phyloP scores from a whole-genome alignment of 2,329 filamentous ascomycete genomes.

The Fusarium sublunatum region DNA sequence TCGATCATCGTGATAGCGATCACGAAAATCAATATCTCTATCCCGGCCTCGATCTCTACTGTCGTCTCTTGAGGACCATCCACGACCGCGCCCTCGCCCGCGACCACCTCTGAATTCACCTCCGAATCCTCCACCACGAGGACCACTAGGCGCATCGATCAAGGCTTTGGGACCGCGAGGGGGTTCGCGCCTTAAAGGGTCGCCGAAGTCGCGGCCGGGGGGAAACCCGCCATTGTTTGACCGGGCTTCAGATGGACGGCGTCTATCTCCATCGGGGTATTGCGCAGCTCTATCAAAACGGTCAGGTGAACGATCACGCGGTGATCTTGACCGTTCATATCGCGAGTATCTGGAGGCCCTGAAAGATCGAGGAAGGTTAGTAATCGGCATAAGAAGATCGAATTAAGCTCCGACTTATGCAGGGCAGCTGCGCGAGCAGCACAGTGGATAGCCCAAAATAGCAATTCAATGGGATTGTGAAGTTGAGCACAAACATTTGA shows the following conservation, averaged over 20 bases:
- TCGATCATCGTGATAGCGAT: slow-evolving; percentile 69
- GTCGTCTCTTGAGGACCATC: slow-evolving; percentile 68
- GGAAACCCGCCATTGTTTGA: slow-evolving; percentile 70
- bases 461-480: not conserved
- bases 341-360: slow-evolving; percentile 70
- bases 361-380: slow-evolving; percentile 52
- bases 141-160: slow-evolving; percentile 75
- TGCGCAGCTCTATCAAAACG: slow-evolving; percentile 68
- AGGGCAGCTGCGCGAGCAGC: not conserved
- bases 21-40: slow-evolving; percentile 69
- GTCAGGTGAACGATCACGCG: slow-evolving; percentile 76
- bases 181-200: slow-evolving; percentile 72
- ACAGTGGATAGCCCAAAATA: slow-evolving; percentile 2
- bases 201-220: slow-evolving; percentile 69
- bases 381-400: slow-evolving; percentile 7
- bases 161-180: slow-evolving; percentile 85
- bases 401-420: not conserved
- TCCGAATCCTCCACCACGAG: slow-evolving; percentile 73
- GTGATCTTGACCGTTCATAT: slow-evolving; percentile 71
- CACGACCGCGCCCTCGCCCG: slow-evolving; percentile 67
- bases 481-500: slow-evolving; percentile 40
- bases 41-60: slow-evolving; percentile 70
- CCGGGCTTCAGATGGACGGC: slow-evolving; percentile 72
- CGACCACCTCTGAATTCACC: slow-evolving; percentile 69
- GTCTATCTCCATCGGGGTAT: slow-evolving; percentile 73